These are phyloP conservation scores for Saccharomyces hybrid DNA, from an alignment of 1,139 yeast genomes.

Conservation along the genomic window DNA sequence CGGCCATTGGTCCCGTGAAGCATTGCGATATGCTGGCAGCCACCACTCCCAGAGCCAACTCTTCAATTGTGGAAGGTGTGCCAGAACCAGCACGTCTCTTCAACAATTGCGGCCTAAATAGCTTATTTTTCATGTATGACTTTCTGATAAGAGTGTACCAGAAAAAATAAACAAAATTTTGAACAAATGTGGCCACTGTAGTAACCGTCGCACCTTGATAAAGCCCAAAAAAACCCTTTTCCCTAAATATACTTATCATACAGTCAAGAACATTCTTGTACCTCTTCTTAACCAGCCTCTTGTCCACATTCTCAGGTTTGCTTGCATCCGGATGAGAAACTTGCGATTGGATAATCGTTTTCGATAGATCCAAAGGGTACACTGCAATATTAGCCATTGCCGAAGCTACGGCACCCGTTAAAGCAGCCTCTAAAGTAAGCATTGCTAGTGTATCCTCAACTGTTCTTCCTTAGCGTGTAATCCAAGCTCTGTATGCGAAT, in stretches of 20 bases:
- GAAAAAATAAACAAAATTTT: slow-evolving; percentile 76
- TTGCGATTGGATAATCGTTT: slow-evolving; percentile 69
- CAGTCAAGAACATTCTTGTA: slow-evolving; percentile 62
- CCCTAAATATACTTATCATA: slow-evolving; percentile 46
- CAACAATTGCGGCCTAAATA: slow-evolving; percentile 17
- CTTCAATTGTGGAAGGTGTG: slow-evolving; percentile 48
- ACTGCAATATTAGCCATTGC: slow-evolving; percentile 73
- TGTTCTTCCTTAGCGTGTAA: background rate
- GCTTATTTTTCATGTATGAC: slow-evolving; percentile 43
- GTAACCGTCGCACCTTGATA: slow-evolving; percentile 70
- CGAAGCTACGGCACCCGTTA: slow-evolving; percentile 81
- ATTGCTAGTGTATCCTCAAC: slow-evolving; percentile 10
- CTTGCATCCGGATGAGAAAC: slow-evolving; percentile 20
- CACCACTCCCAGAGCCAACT: slow-evolving; percentile 68
- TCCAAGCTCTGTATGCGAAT: background rate
- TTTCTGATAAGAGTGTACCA: slow-evolving; percentile 76
- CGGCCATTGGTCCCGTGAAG: slow-evolving; percentile 77
- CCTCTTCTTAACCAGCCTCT: slow-evolving; percentile 26
- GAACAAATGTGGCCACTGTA: slow-evolving; percentile 65
- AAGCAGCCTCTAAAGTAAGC: slow-evolving; percentile 62
- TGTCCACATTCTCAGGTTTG: slow-evolving; percentile 6
- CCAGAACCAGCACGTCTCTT: background rate
- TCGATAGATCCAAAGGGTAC: slow-evolving; percentile 66
- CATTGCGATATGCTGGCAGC: slow-evolving; percentile 83
- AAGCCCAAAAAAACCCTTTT: slow-evolving; percentile 64